A percentile compares a stretch with the other conserved stretches of the same genome.
phyloP scores from a whole-genome alignment of 2,329 filamentous ascomycete genomes.

The Talaromyces sp. region DNA sequence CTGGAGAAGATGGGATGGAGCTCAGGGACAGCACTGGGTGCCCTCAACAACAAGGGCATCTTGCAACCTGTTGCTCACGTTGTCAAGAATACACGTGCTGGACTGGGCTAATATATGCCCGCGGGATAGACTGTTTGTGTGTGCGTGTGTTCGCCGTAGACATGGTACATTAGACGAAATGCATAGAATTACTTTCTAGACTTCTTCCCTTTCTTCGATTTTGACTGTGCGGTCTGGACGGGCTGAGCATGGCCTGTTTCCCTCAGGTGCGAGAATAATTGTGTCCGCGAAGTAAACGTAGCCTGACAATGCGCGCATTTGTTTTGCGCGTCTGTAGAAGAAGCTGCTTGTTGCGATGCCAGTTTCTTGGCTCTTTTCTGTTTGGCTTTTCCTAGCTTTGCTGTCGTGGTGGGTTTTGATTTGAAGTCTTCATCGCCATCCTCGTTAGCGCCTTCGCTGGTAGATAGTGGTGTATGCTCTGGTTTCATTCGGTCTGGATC shows the following conservation, averaged over 20 bases:
- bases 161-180: background rate
- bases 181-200: slow-evolving; percentile 17
- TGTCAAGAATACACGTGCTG: slow-evolving; percentile 82
- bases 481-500: slow-evolving; percentile 40
- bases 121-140: background rate
- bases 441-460: slow-evolving; percentile 20
- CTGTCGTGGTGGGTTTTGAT: slow-evolving; percentile 20
- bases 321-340: slow-evolving; percentile 45
- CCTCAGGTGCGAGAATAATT: slow-evolving; percentile 71
- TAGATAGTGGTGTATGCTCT: background rate
- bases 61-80: slow-evolving; percentile 80
- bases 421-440: slow-evolving; percentile 20
- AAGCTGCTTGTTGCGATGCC: slow-evolving; percentile 33
- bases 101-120: slow-evolving; percentile 59
- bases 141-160: background rate
- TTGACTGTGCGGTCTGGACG: slow-evolving; percentile 23
- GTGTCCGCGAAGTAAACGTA: slow-evolving; percentile 70
- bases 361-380: slow-evolving; percentile 54
- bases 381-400: slow-evolving; percentile 54
- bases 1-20: slow-evolving; percentile 98
- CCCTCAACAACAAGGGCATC: slow-evolving; percentile 81
- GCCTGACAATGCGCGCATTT: slow-evolving; percentile 78
- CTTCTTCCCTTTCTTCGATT: slow-evolving; percentile 16
- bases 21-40: slow-evolving; percentile 78
- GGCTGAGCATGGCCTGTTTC: slow-evolving; percentile 64